Base-by-base conservation (phyloP, 352 stramenopile species). In the Phytophthora capsici region DNA sequence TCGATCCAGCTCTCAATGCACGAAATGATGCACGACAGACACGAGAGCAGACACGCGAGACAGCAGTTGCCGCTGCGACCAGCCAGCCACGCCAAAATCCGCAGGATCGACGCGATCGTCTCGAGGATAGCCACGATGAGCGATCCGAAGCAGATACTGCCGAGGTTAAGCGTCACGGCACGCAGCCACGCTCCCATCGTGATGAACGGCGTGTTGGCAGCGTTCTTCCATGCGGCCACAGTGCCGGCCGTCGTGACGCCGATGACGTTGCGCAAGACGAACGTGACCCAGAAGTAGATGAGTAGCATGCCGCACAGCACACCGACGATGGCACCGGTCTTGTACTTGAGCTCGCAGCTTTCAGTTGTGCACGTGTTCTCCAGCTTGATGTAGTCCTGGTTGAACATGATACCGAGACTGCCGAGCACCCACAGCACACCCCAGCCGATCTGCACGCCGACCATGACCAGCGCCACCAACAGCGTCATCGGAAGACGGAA, bases 71-170 rank as follows among this genome's bases (percentile, higher is more conserved):
- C 87, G 28, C 75, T 90, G 47, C 81, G 63, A 34, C 62, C 74
- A 17, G 83, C 70, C 36, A 91, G 70, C 58, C 71, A 86, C 57
- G 84, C 71, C 23, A 97, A 56, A 26, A 88, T 78, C 52, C 81
- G 80, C 41, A 95, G 66, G 32, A 93, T 78, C 63, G 78, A 74
- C 23, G 82, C 73, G 17, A 94, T 78, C 22, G 89, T 83, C 54
- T 97, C 84, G n/a, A 97, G 69, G 38, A 97, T 89, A n/a, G 91
- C 90, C 46, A 97, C 91, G 37, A 96, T 86, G 36, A 97, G 79
- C 52, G 90, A 97, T 17, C 91, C 91, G 50, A 97, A 93, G 79
- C 86, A 98, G 63, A 99, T 98, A 28, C 80, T 96, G 46, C 96
- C 96, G 23, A 98, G 78, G 58, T 94, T 91, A 43, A 91, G 82